Percentiles rank a stretch among this genome's conserved stretches.
Evolutionary conservation across 495 filamentous ascomycete genomes (phyloP).

Genomic region (Penicillium robsamsonii): DNA sequence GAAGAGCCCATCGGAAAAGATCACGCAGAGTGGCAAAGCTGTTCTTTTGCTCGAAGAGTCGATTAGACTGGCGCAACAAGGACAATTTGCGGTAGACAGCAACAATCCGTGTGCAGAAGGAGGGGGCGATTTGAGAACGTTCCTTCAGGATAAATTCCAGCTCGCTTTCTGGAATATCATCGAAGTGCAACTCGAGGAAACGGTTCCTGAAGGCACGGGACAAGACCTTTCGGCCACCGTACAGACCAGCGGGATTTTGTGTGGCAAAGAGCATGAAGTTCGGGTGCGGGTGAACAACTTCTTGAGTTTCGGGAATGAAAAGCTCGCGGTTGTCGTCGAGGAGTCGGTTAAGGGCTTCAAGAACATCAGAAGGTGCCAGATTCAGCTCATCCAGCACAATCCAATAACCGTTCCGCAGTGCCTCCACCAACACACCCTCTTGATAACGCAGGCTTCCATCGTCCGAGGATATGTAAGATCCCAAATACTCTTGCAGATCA

Average conservation of each 20-base stretch:
- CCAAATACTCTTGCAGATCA: slow-evolving; percentile 95
- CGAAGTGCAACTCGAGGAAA: slow-evolving; percentile 96
- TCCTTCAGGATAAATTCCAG: slow-evolving; percentile 89
- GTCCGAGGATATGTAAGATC: slow-evolving; percentile 82
- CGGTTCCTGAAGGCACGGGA: slow-evolving; percentile 95
- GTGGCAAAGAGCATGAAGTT: slow-evolving; percentile 99
- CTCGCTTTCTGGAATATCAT: slow-evolving; percentile 95
- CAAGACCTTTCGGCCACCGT: slow-evolving; percentile 89
- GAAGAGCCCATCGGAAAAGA: slow-evolving; percentile 93
- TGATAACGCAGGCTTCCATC: slow-evolving; percentile 86
- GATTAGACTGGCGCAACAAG: slow-evolving; percentile 77
- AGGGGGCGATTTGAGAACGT: slow-evolving; percentile 82
- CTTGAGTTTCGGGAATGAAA: slow-evolving; percentile 94
- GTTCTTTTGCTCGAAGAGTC: slow-evolving; percentile 95
- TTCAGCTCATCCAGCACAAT: slow-evolving; percentile 98
- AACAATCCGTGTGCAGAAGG: slow-evolving; percentile 86
- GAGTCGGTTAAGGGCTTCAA: slow-evolving; percentile 92
- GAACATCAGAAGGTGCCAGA: slow-evolving; percentile 89
- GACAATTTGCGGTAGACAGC: slow-evolving; percentile 92
- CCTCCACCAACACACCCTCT: slow-evolving; percentile 91
- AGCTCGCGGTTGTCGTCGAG: slow-evolving; percentile 98
- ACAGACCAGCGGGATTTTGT: slow-evolving; percentile 93
- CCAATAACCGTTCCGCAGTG: slow-evolving; percentile 91
- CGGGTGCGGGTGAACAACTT: slow-evolving; percentile 82
- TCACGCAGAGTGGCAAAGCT: slow-evolving; percentile 96